These are phyloP conservation scores for Ligustrum vulgare DNA, from an alignment of 257 asterid genomes.

Conservation along the genomic window DNA sequence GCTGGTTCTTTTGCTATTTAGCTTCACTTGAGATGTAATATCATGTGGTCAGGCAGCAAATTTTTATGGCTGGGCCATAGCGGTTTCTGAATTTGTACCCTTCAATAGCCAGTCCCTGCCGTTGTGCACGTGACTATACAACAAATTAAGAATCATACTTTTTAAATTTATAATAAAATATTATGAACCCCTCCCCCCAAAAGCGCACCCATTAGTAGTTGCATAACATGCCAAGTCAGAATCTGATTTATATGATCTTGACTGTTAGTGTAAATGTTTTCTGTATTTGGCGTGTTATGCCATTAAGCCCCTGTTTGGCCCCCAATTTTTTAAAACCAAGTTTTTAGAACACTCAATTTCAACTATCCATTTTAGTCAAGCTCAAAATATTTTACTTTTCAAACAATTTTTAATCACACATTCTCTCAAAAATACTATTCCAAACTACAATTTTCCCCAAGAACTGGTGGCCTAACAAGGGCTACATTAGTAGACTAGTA, in stretches of 20 bases:
- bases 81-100: too few relatives aligned
- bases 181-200: background rate
- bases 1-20: background rate
- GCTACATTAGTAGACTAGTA: too few relatives aligned
- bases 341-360: too few relatives aligned
- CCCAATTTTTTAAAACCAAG: too few relatives aligned
- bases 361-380: too few relatives aligned
- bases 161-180: background rate
- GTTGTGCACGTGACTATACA: background rate
- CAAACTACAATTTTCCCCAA: too few relatives aligned
- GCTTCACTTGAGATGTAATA: background rate
- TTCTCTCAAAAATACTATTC: too few relatives aligned
- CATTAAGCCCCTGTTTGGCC: too few relatives aligned
- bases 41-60: background rate
- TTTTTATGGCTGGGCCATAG: background rate
- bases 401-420: too few relatives aligned
- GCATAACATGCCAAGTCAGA: background rate
- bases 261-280: background rate
- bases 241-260: conserved; percentile 10
- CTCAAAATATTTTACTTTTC: too few relatives aligned
- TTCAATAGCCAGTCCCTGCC: too few relatives aligned
- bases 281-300: background rate
- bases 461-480: too few relatives aligned
- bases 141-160: background rate
- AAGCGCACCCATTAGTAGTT: background rate